phyloP scores from a whole-genome alignment of 371 early-diverging fungal genomes.

The Coemansia sp. region DNA sequence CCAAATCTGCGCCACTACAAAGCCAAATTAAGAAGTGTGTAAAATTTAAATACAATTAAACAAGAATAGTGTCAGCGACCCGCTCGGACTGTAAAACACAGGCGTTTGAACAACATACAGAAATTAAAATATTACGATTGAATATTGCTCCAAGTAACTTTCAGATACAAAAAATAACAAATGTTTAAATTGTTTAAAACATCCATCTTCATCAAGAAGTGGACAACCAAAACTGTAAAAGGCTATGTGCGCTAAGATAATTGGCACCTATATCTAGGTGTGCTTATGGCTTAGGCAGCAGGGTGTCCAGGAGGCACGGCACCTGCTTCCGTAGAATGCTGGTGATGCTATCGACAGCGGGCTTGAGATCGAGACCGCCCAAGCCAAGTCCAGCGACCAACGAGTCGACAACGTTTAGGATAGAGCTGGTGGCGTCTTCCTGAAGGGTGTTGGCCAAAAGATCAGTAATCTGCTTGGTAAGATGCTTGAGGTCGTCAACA shows the following conservation, averaged over 20 bases:
- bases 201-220: conserved; percentile 6
- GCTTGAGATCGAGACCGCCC: conserved; percentile 47
- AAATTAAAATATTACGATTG: too few relatives aligned
- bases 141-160: neutral
- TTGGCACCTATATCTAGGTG: neutral
- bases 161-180: neutral
- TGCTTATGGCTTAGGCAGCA: conserved; percentile 41
- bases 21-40: neutral
- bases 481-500: conserved; percentile 46
- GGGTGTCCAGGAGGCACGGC: conserved; percentile 45
- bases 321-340: conserved; percentile 49
- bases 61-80: neutral
- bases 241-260: neutral
- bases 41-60: neutral
- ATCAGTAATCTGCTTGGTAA: conserved; percentile 44
- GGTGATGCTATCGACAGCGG: conserved; percentile 39
- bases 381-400: conserved; percentile 45
- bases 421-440: conserved; percentile 28
- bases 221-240: neutral
- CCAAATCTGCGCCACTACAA: neutral
- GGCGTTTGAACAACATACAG: too few relatives aligned
- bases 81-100: neutral
- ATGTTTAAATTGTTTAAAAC: neutral
- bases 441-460: conserved; percentile 43
- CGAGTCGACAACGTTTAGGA: conserved; percentile 42